phyloP scores from a whole-genome alignment of 768 basidiomycete genomes.

The Pleurotus tuoliensis region DNA sequence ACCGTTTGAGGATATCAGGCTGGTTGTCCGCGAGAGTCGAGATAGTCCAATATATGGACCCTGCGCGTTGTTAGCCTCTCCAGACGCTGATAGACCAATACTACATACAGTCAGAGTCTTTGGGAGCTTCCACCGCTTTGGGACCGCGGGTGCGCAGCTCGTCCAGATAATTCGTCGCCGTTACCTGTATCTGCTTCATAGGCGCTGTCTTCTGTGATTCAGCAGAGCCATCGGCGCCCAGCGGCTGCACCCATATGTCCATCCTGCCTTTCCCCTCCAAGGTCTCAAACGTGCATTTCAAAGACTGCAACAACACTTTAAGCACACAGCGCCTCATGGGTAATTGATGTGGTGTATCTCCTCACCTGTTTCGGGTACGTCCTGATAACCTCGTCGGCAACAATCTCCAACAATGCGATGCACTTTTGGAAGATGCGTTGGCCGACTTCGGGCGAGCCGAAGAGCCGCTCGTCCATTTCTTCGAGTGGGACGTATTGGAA shows the following conservation, averaged over 20 bases:
- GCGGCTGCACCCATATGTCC: conserved; percentile 66
- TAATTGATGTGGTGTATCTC: conserved; percentile 13
- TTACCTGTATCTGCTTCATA: conserved; percentile 58
- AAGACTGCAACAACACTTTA: conserved; percentile 32
- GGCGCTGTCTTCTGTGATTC: conserved; percentile 32
- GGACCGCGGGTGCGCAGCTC: conserved; percentile 33
- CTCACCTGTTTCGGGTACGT: conserved; percentile 65
- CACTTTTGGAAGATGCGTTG: conserved; percentile 74
- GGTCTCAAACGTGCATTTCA: conserved; percentile 63
- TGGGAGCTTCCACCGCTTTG: conserved; percentile 24
- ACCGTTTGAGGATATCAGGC: conserved; percentile 30
- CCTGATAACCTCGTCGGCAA: conserved; percentile 52
- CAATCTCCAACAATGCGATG: conserved; percentile 62
- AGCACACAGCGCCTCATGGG: neutral
- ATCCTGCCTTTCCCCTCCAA: conserved; percentile 35
- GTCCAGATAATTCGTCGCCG: conserved; percentile 37
- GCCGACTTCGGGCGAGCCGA: conserved; percentile 61
- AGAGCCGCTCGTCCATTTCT: conserved; percentile 85
- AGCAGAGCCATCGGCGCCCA: conserved; percentile 33
- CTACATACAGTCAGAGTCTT: conserved; percentile 25
- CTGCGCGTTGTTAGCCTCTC: conserved; percentile 27
- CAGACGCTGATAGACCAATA: neutral
- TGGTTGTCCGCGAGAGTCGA: conserved; percentile 29
- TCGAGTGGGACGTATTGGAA: conserved; percentile 88
- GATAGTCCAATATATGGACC: conserved; percentile 61